These are phyloP conservation scores for Laguncularia racemosa DNA, from an alignment of 345 rosid species.

Conservation along the genomic window DNA sequence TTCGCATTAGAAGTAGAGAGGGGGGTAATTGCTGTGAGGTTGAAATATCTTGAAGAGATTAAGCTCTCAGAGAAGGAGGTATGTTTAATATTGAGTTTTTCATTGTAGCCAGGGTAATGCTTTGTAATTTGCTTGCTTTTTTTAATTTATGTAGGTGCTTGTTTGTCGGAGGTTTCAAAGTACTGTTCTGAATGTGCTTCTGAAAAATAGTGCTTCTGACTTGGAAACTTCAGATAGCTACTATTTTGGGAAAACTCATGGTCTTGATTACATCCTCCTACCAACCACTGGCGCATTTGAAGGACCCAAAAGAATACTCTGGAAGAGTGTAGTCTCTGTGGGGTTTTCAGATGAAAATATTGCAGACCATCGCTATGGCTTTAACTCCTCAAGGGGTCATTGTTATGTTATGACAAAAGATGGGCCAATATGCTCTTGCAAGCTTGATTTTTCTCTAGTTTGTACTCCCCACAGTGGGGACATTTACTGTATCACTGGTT, in stretches of 20 bases:
- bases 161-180: constrained; percentile 60
- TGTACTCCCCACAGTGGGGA: constrained; percentile 67
- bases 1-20: constrained; percentile 48
- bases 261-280: constrained; percentile 60
- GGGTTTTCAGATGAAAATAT: constrained; percentile 16
- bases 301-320: constrained; percentile 28
- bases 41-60: constrained; percentile 41
- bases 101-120: not conserved
- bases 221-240: constrained; percentile 26
- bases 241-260: constrained; percentile 14
- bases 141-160: constrained; percentile 36
- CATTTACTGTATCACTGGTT: constrained; percentile 45
- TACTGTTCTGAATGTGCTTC: constrained; percentile 51
- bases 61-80: constrained; percentile 39
- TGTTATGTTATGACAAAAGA: constrained; percentile 34
- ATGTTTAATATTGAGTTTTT: not conserved
- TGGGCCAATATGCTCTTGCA: constrained; percentile 45
- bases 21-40: constrained; percentile 38
- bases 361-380: constrained; percentile 16
- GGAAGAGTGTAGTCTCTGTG: constrained; percentile 46
- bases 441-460: constrained; percentile 49
- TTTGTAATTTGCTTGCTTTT: not conserved
- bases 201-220: constrained; percentile 33
- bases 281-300: constrained; percentile 25
- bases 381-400: constrained; percentile 18